A percentile compares a stretch with the other conserved stretches of the same genome.
phyloP scores from a whole-genome alignment of 306 rosid genomes.

The Lupinus albus region DNA sequence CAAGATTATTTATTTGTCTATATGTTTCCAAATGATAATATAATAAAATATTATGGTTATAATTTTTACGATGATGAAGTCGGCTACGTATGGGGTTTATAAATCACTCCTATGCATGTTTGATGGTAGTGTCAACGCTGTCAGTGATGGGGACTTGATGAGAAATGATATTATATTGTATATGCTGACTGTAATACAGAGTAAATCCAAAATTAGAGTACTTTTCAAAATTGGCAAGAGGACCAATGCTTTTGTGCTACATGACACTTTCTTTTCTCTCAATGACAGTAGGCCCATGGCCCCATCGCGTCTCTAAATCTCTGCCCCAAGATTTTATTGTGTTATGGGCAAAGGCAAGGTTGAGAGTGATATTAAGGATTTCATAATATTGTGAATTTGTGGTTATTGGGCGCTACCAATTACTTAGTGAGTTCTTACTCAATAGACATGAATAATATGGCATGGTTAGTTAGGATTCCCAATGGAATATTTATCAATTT shows the following conservation, averaged over 20 bases:
- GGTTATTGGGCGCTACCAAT: constrained; percentile 17
- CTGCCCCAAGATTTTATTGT: constrained; percentile 31
- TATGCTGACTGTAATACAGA: constrained; percentile 41
- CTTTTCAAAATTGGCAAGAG: constrained; percentile 51
- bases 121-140: constrained; percentile 48
- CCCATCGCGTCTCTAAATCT: constrained; percentile 14
- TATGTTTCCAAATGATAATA: constrained; percentile 21
- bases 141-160: constrained; percentile 47
- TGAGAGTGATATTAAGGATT: constrained; percentile 5
- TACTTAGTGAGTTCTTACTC: not conserved
- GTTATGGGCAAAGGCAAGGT: constrained; percentile 36
- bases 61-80: constrained; percentile 56
- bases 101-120: constrained; percentile 59
- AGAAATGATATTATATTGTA: constrained; percentile 36
- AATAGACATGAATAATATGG: too few relatives aligned
- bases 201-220: constrained; percentile 55
- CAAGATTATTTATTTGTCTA: not conserved
- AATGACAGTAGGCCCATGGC: constrained; percentile 40
- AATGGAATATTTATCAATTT: too few relatives aligned
- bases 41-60: constrained; percentile 14
- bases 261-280: constrained; percentile 35
- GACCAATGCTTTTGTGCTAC: constrained; percentile 49
- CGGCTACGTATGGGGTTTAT: constrained; percentile 64
- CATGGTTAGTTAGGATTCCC: too few relatives aligned
- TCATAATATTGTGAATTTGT: constrained; percentile 26